phyloP scores from a whole-genome alignment of 2,329 filamentous ascomycete species.

The Sclerotinia spermophila region DNA sequence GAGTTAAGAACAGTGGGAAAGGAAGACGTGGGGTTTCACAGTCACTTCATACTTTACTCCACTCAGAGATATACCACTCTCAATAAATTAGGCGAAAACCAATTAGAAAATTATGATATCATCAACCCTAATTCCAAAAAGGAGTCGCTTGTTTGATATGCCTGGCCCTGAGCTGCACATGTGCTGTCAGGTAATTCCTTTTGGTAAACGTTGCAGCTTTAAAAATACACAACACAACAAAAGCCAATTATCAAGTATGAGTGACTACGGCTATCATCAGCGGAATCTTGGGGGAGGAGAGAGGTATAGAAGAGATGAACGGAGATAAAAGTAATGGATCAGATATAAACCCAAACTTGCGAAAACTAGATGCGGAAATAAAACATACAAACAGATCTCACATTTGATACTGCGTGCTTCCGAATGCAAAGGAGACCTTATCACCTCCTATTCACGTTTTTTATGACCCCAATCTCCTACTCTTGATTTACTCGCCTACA shows the following conservation, averaged over 20 bases:
- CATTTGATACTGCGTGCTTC: no score
- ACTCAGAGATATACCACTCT: not conserved
- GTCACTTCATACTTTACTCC: not conserved
- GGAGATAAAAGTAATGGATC: not conserved
- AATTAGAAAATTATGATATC: not conserved
- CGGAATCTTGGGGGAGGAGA: not conserved
- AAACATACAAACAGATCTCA: no score
- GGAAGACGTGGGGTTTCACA: not conserved
- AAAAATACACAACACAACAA: not conserved
- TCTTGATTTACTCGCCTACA: no score
- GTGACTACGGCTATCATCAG: not conserved
- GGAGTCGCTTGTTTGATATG: not conserved
- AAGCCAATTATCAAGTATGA: not conserved
- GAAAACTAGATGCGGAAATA: not conserved
- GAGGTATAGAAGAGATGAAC: not conserved
- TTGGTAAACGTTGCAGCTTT: fast-evolving
- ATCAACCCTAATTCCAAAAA: not conserved
- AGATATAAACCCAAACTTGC: not conserved
- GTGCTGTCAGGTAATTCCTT: not conserved
- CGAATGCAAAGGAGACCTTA: not conserved
- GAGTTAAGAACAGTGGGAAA: no score
- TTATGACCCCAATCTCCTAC: no score
- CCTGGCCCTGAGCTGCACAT: not conserved
- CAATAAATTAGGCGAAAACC: not conserved
- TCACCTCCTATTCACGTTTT: no score